A percentile compares a stretch with the other conserved stretches of the same genome.
Evolutionary conservation across 371 early-diverging fungal genomes (phyloP).

Genomic region (Mortierella sp.): DNA sequence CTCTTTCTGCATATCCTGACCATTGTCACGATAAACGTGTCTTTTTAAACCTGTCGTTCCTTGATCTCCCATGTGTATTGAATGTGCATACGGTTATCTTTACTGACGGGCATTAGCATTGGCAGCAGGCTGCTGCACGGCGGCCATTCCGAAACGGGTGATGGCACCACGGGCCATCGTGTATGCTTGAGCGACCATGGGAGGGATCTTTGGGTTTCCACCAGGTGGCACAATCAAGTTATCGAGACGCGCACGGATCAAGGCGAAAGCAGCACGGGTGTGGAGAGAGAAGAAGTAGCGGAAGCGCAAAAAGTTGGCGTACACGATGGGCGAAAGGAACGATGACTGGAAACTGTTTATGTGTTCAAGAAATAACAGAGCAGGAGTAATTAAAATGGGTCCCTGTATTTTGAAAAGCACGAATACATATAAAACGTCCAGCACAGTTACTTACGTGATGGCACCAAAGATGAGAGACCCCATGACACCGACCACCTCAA

Average conservation of each 20-base stretch:
- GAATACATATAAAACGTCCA: no score
- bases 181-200: conserved; percentile 67
- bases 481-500: conserved; percentile 85
- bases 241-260: conserved; percentile 68
- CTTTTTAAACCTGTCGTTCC: not conserved
- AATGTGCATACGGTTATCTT: not conserved
- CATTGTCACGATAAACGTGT: no score
- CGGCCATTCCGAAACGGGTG: conserved; percentile 65
- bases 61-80: not conserved
- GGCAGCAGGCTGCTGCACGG: conserved; percentile 62
- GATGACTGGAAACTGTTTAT: conserved; percentile 70
- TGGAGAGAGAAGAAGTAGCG: conserved; percentile 82
- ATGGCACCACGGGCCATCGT: conserved; percentile 62
- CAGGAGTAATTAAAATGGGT: no score
- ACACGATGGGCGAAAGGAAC: conserved; percentile 80
- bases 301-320: conserved; percentile 87
- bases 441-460: conserved; percentile 63
- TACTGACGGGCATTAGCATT: conserved; percentile 32
- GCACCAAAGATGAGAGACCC: conserved; percentile 76
- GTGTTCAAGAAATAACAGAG: not conserved
- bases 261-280: conserved; percentile 72
- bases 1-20: no score
- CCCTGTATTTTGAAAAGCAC: no score
- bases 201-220: conserved; percentile 68
- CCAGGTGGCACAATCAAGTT: conserved; percentile 63